Evolutionary conservation across 257 asterid species (phyloP).

Genomic region (Scutellaria galericulata): DNA sequence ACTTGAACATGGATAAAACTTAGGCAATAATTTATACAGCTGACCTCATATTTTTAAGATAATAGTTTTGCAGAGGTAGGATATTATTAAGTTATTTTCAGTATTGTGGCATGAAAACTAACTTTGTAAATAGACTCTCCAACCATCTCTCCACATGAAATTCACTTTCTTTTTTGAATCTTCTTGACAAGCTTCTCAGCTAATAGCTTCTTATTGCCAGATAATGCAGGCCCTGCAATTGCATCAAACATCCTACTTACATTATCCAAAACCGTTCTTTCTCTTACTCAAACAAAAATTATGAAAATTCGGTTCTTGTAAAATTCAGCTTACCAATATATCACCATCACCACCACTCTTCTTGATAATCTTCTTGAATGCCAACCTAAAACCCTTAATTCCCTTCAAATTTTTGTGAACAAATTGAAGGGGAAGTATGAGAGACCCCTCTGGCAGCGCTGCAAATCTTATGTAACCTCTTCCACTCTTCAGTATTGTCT

Average conservation of each 20-base stretch:
- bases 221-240: slow-evolving; percentile 82
- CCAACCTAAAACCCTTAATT: slow-evolving; percentile 68
- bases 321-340: slow-evolving; percentile 57
- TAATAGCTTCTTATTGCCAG: slow-evolving; percentile 81
- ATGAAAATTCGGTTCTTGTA: background rate
- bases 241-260: slow-evolving; percentile 20
- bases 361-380: slow-evolving; percentile 76
- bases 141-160: too few relatives aligned
- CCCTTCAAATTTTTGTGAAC: slow-evolving; percentile 47
- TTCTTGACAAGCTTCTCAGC: slow-evolving; percentile 91
- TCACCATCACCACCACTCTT: slow-evolving; percentile 58
- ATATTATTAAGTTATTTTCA: too few relatives aligned
- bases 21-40: too few relatives aligned
- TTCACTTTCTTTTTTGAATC: slow-evolving; percentile 71
- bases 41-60: too few relatives aligned
- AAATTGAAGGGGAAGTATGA: too few relatives aligned
- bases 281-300: background rate
- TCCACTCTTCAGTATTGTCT: too few relatives aligned
- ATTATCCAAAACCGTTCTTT: background rate
- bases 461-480: too few relatives aligned
- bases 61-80: too few relatives aligned
- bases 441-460: too few relatives aligned
- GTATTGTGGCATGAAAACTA: too few relatives aligned
- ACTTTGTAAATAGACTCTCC: too few relatives aligned
- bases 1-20: too few relatives aligned